Base-by-base conservation (phyloP, 805 yeast species). In the Saccharomycopsis malanga region DNA sequence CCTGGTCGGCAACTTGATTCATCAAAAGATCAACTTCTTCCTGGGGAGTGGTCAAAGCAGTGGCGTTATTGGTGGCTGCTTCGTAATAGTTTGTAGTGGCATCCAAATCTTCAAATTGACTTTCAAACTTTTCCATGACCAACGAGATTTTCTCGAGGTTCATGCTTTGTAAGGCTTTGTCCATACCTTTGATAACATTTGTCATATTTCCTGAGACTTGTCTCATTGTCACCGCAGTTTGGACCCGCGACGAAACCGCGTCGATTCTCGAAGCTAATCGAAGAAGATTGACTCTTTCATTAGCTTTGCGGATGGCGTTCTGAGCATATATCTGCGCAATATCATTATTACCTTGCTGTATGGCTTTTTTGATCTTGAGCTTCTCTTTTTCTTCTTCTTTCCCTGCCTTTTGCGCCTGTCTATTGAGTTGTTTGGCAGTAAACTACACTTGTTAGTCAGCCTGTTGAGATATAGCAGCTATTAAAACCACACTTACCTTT, bases 141-240 rank as follows among this genome's bases (percentile, higher is more conserved):
- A 88, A 66, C 4, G 97, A 87, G 25, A 93, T 93, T 57, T 78
- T 79, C 64, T 93, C 98, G 53, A 93, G 69, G 63, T 93, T 93
- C 98, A 93, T 93, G 20, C 91, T 81, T 58, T 87, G 93, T 68
- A 93, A 74, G 1, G 98, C 98, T 58, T 78, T 81, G 64, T 93
- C 98, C 98, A 93, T 91, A 7, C 97, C 97, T 59, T 74, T 79
- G 49, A 94, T 93, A 10, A 91, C 98, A 42, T 76, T 80, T 6
- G 93, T 77, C 98, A 93, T 93, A 57, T 88, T 89, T 1, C 89
- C 88, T 0, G 96, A 87, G 9, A 93, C 96, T 42, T 86, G 79
- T 55, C 96, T 75, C 99, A 93, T 93, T 0, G 98, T 91, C 4
- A 93, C 97, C 0, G 98, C 98, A 0, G 99, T 93, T 58, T 91